Conservation (phyloP, 108 stramenopile genomes). For the Skeletonema marinoi region DNA sequence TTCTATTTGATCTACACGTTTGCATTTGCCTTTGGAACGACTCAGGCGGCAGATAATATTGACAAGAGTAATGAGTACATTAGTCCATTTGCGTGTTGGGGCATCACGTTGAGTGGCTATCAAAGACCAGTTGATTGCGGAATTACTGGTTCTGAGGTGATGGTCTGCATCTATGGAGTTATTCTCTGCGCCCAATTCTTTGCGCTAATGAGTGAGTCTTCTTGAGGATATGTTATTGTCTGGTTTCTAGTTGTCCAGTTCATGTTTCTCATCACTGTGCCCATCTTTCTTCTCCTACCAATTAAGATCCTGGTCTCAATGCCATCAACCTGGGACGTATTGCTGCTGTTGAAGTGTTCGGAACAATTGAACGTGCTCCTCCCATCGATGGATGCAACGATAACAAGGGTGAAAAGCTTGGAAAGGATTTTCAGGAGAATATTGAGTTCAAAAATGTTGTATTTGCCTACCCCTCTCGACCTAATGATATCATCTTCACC, state of each 20-base stretch:
- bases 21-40: slow-evolving; percentile 44
- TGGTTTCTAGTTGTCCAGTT: not conserved
- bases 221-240: not conserved
- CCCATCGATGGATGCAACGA: slow-evolving; percentile 32
- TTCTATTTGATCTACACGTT: slow-evolving; percentile 43
- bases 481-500: slow-evolving; percentile 35
- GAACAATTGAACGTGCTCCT: slow-evolving; percentile 31
- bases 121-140: slow-evolving; percentile 24
- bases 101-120: not conserved
- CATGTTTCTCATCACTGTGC: not conserved
- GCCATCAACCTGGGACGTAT: slow-evolving; percentile 30
- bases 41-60: slow-evolving; percentile 17
- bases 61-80: not conserved
- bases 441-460: slow-evolving; percentile 53
- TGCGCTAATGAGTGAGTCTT: slow-evolving; percentile 31
- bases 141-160: slow-evolving; percentile 37
- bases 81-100: not conserved
- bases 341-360: slow-evolving; percentile 36
- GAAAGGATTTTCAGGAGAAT: slow-evolving; percentile 15
- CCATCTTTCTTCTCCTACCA: not conserved
- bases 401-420: slow-evolving; percentile 26
- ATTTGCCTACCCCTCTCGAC: slow-evolving; percentile 63
- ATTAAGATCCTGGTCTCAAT: slow-evolving; percentile 26
- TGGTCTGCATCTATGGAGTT: slow-evolving; percentile 44
- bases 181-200: slow-evolving; percentile 42